phyloP scores from a whole-genome alignment of 2,329 filamentous ascomycete genomes.

The Chaetomium olivaceum region DNA sequence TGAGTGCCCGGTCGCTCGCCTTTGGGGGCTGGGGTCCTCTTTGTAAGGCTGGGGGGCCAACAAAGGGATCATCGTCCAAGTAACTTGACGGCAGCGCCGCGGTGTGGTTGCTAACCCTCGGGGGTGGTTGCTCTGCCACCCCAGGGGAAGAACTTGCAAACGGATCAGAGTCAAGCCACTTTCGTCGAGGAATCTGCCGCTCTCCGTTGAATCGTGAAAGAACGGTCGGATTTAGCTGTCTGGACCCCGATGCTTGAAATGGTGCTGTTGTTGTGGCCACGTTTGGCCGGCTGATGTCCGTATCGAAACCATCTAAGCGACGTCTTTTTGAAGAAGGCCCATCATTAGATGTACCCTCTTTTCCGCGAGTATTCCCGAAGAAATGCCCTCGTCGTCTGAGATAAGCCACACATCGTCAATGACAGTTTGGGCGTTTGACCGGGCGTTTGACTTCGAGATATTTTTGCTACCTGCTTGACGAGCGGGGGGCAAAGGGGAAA shows the following conservation, averaged over 20 bases:
- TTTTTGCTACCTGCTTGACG: background rate
- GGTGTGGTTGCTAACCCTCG: background rate
- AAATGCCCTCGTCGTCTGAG: constrained; percentile 7
- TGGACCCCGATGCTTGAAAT: background rate
- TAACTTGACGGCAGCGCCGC: background rate
- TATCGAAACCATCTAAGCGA: background rate
- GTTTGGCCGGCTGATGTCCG: background rate
- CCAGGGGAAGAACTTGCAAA: constrained; percentile 22
- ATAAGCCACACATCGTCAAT: constrained; percentile 11
- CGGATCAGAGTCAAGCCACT: constrained; percentile 14
- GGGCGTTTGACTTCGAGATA: background rate
- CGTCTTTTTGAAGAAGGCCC: constrained; percentile 10
- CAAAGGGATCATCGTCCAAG: constrained; percentile 3
- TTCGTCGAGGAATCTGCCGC: background rate
- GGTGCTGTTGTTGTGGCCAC: background rate
- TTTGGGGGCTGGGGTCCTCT: constrained; percentile 1
- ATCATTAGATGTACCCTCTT: background rate
- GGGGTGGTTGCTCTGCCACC: background rate
- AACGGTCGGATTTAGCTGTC: background rate
- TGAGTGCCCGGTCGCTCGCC: background rate
- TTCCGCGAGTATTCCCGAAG: background rate
- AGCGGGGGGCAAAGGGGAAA: background rate
- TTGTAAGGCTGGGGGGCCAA: background rate
- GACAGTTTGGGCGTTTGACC: background rate
- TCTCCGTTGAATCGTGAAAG: background rate